Percentiles rank a stretch among this genome's conserved stretches.
These are phyloP conservation scores for Didymella sp. DNA, from an alignment of 2,329 filamentous ascomycete species.

Conservation along the genomic window DNA sequence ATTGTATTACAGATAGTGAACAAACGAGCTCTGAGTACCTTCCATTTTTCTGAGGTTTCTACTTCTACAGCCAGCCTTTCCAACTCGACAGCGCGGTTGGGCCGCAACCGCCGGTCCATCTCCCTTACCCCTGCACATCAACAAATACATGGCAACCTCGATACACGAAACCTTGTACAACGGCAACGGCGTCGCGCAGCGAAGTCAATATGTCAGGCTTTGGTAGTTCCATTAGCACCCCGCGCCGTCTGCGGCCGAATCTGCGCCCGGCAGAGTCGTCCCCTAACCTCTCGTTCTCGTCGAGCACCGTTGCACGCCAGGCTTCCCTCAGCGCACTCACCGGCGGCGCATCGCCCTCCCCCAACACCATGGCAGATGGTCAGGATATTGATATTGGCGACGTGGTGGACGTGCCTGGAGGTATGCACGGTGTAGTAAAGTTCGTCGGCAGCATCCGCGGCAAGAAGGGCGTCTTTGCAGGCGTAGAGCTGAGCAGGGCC, in stretches of 20 bases:
- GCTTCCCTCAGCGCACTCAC: constrained; percentile 74
- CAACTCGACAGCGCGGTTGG: too few species aligned
- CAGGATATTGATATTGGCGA: constrained; percentile 76
- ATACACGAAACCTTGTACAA: constrained; percentile 13
- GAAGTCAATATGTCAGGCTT: constrained; percentile 19
- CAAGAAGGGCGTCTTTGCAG: constrained; percentile 90
- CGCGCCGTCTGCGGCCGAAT: constrained; percentile 41
- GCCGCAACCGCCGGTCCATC: constrained; percentile 7
- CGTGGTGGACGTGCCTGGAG: constrained; percentile 87
- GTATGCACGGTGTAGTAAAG: constrained; percentile 87
- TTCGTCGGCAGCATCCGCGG: constrained; percentile 87
- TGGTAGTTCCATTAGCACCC: constrained; percentile 20
- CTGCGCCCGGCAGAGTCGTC: constrained; percentile 52
- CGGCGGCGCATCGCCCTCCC: constrained; percentile 51
- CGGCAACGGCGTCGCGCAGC: constrained; percentile 16
- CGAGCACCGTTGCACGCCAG: constrained; percentile 68
- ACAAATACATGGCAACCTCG: constrained; percentile 19
- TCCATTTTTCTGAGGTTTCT: too few species aligned
- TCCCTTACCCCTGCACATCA: constrained; percentile 12
- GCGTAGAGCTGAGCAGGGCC: constrained; percentile 84
- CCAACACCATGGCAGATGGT: constrained; percentile 55
- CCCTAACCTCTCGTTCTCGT: constrained; percentile 51
- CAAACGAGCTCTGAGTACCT: background rate
- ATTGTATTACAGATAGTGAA: background rate
- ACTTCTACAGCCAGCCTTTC: too few species aligned